Conservation (phyloP, 495 filamentous ascomycete genomes). For the Hypoxylon trugodes region DNA sequence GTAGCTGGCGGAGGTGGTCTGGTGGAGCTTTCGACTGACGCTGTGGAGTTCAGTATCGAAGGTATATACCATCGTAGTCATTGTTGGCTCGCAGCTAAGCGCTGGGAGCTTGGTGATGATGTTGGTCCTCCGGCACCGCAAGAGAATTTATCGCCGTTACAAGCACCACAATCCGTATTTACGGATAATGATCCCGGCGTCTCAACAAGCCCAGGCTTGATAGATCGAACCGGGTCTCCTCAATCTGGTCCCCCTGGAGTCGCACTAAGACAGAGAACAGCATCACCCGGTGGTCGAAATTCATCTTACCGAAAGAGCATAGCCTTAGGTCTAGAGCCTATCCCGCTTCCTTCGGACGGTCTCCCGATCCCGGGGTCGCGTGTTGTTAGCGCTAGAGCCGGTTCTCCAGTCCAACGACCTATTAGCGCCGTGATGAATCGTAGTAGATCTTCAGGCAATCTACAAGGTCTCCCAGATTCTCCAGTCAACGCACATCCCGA, state of each 20-base stretch:
- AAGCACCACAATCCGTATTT: slow-evolving; percentile 49
- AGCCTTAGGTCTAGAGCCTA: slow-evolving; percentile 56
- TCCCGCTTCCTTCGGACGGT: slow-evolving; percentile 36
- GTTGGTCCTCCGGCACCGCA: slow-evolving; percentile 33
- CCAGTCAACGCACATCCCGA: slow-evolving; percentile 20
- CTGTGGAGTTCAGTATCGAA: slow-evolving; percentile 88
- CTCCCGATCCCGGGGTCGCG: slow-evolving; percentile 33
- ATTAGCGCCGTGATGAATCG: slow-evolving; percentile 37
- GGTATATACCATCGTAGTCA: slow-evolving; percentile 90
- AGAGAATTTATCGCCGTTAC: slow-evolving; percentile 44
- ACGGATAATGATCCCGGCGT: slow-evolving; percentile 37
- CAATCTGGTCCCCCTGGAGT: slow-evolving; percentile 43
- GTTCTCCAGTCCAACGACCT: slow-evolving; percentile 41
- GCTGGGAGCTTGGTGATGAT: slow-evolving; percentile 62
- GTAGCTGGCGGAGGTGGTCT: slow-evolving; percentile 74
- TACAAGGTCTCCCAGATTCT: slow-evolving; percentile 31
- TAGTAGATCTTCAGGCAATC: slow-evolving; percentile 43
- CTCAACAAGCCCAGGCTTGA: slow-evolving; percentile 32
- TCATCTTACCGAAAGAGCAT: slow-evolving; percentile 53
- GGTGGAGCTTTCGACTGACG: slow-evolving; percentile 80
- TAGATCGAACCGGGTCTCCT: slow-evolving; percentile 41
- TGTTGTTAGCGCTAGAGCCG: slow-evolving; percentile 36
- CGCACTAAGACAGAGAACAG: slow-evolving; percentile 44
- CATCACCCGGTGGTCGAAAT: slow-evolving; percentile 44
- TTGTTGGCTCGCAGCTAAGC: slow-evolving; percentile 86